Evolutionary conservation across 768 basidiomycete genomes (phyloP), one percentile per base, ranked within the genome.

Genomic region (Trametes gibbosa): DNA sequence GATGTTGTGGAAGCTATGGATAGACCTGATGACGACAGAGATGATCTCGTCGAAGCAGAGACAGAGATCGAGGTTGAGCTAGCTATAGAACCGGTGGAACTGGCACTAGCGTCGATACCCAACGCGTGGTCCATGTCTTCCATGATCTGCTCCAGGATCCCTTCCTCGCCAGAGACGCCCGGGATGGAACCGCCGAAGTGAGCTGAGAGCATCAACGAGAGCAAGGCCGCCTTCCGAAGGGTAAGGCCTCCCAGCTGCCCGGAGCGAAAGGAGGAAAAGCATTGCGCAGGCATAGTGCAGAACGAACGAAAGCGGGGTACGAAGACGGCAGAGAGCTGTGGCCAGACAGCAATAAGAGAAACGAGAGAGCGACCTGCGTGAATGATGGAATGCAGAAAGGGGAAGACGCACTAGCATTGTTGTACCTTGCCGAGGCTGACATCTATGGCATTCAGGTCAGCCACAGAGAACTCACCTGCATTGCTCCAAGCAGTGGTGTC

Each of bases 211-310:
- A 59, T 17, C 37, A 53, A 19, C 23, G 46, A 53, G 32, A 48
- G 41, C 40, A 59, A 21, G n/a, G 39, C 58, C 17, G 35, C 40
- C 58, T 53, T 61, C 59, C 53, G 16, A 29, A 50, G 53, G 47
- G 27, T 53, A 40, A 42, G 19, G 6, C 25, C 17, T 19, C 40
- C 29, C 12, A 12, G 48, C 25, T 53, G 46, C 16, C 50, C 43
- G 39, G 41, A 27, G 24, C 23, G 29, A 13, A 25, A 46, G 29
- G 21, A 21, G 40, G 39, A 23, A 19, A 23, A 40, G 9, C 3
- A 12, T n/a, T 32, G 40, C 14, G 25, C 1, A 41, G 29, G n/a
- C 46, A 53, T 40, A 14, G 21, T 23, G 24, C 9, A 19, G 6
- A 27, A 32, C 21, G 10, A 24, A 19, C 13, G 46, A 27, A 43